Conservation (phyloP, 768 basidiomycete genomes). For the Mrakia gelida region DNA sequence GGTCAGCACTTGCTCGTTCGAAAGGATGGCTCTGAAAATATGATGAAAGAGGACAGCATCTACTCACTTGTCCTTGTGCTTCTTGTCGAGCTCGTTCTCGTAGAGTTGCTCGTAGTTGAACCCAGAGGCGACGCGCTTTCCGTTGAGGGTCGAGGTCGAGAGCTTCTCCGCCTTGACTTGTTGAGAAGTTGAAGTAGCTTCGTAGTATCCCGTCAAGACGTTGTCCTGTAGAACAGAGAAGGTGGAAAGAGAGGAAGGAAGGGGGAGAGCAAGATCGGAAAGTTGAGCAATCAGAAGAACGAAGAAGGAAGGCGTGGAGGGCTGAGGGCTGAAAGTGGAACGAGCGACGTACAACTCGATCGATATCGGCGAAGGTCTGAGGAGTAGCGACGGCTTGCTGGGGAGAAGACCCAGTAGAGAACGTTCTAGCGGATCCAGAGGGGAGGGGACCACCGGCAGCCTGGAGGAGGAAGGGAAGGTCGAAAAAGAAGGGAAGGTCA, state of each 20-base stretch:
- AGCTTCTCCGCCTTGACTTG: slow-evolving; percentile 50
- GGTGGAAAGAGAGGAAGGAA: not conserved
- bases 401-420: slow-evolving; percentile 43
- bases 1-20: not conserved
- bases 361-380: too few species aligned
- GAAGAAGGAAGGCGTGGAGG: too few species aligned
- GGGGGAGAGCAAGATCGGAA: slow-evolving; percentile 36
- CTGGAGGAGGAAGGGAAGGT: not conserved
- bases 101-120: slow-evolving; percentile 90
- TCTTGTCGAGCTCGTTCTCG: slow-evolving; percentile 84
- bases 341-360: slow-evolving; percentile 3
- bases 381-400: slow-evolving; percentile 2
- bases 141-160: slow-evolving; percentile 17
- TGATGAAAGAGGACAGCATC: too few species aligned
- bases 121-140: slow-evolving; percentile 35
- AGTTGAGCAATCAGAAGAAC: too few species aligned
- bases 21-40: too few species aligned
- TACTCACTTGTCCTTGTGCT: slow-evolving; percentile 44
- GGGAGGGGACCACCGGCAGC: slow-evolving; percentile 38
- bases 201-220: too few species aligned
- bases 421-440: slow-evolving; percentile 72
- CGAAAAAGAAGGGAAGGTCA: not conserved
- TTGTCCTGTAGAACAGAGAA: not conserved
- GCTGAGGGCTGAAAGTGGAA: not conserved
- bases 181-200: too few species aligned